Base-by-base conservation (phyloP, 352 stramenopile species). In the Pythium diclinum region DNA sequence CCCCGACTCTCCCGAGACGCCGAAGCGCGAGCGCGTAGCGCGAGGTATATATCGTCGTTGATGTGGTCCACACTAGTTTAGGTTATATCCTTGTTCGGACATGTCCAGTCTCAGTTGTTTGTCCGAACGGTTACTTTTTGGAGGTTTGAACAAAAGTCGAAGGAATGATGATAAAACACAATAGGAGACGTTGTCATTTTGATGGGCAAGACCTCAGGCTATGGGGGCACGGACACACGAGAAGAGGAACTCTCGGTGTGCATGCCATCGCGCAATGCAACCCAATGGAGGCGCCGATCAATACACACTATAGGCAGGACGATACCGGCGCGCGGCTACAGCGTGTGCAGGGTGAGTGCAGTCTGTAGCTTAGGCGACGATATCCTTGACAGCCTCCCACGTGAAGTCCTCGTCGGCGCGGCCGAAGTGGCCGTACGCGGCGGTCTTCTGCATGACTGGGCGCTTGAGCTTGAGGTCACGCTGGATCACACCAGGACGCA, bases 341-440 rank as follows among this genome's bases (percentile, higher is more conserved):
- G 34, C 59, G 49, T 57, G 59, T 47, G 40, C 40, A 23, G 40
- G 36, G 9, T 28, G 25, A 28, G 9, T 42, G 40, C 16, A 47
- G 40, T 28, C 25, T 28, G 25, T 47, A 47, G 59, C 61, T 81
- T 92, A 94, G 66, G 83, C 61, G 72, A 87, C 75, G 70, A 94
- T 81, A 56, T 92, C 85, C 89, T 99, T 99, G 71, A 95, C 81
- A 69, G 92, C 90, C 83, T 99, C 97, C 97, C 97, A 99, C 72
- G 95, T 99, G 81, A 99, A 99, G 79, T 99, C 97, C 63, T 91
- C 81, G 75, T 99, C 97, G 51, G 98, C 87, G 60, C 97, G 97
- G 67, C 97, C 97, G 75, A 99, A 99, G 85, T 99, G 97, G 74
- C 97, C 97, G 83, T 99, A 99, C 3, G 97, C 95, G 44, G 97